Conservation (phyloP, 108 stramenopile genomes). For the Licmophora abbreviata region DNA sequence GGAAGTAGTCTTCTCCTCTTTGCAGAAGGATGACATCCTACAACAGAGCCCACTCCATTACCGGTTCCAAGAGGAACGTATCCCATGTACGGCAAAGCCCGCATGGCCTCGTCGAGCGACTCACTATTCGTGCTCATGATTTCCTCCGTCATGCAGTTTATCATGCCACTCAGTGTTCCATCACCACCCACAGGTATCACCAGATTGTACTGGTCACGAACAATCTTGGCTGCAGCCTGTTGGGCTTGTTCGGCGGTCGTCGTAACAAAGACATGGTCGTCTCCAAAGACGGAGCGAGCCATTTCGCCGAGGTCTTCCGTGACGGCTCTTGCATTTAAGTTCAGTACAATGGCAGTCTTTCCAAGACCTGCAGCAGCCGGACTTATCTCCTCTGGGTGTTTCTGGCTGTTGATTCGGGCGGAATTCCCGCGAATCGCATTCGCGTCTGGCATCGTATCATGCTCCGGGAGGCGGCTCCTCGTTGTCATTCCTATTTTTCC, state of each 20-base stretch:
- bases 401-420: no score
- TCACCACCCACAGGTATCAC: conserved; percentile 67
- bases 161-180: conserved; percentile 53
- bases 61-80: conserved; percentile 68
- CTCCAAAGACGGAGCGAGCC: conserved; percentile 24
- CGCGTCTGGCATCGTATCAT: no score
- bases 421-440: no score
- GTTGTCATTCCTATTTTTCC: no score
- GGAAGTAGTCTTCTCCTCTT: conserved; percentile 2
- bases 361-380: no score
- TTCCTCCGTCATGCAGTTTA: conserved; percentile 36
- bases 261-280: conserved; percentile 37
- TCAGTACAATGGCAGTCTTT: conserved; percentile 38
- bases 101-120: conserved; percentile 17
- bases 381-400: no score
- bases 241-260: conserved; percentile 37
- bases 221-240: conserved; percentile 17
- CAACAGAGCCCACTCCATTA: conserved; percentile 56
- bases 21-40: conserved; percentile 27
- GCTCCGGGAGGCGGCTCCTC: no score
- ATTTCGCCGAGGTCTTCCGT: conserved; percentile 19
- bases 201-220: conserved; percentile 16
- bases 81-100: conserved; percentile 35
- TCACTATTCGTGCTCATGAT: conserved; percentile 5
- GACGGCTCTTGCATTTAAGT: conserved; percentile 52